Conservation (phyloP, 345 rosid genomes). For the Conringia planisiliqua region DNA sequence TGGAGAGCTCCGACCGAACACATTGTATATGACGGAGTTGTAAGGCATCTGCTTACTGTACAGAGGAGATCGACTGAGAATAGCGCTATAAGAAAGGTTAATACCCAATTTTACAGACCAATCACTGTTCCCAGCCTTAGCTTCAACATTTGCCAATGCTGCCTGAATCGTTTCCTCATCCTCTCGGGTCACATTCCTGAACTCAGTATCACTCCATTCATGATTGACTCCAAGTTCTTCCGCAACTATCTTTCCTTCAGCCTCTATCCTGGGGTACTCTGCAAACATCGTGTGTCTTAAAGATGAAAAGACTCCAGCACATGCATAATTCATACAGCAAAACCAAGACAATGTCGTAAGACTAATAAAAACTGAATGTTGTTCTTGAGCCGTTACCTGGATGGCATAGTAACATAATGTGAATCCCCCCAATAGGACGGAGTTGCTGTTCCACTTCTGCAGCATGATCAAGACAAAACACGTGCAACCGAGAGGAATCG, state of each 20-base stretch:
- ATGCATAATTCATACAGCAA: not conserved
- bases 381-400: conserved; percentile 50
- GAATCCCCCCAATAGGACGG: conserved; percentile 70
- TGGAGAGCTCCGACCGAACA: conserved; percentile 71
- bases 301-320: conserved; percentile 1
- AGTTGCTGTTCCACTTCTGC: conserved; percentile 84
- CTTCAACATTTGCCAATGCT: conserved; percentile 76
- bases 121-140: conserved; percentile 77
- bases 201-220: conserved; percentile 58
- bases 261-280: conserved; percentile 90
- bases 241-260: conserved; percentile 68
- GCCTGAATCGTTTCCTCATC: conserved; percentile 65
- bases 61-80: conserved; percentile 75
- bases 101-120: conserved; percentile 92
- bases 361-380: not conserved
- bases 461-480: conserved; percentile 98
- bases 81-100: conserved; percentile 83
- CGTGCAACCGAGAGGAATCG: conserved; percentile 78
- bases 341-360: not conserved
- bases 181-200: conserved; percentile 56
- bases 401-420: conserved; percentile 79
- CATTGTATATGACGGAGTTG: conserved; percentile 76
- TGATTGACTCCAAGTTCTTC: conserved; percentile 66
- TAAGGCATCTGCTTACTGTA: conserved; percentile 98
- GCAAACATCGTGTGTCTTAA: conserved; percentile 27